Percentiles rank a stretch among this genome's conserved stretches.
Evolutionary conservation across 768 basidiomycete species (phyloP).

Genomic region (Leucocoprinus birnbaumii): DNA sequence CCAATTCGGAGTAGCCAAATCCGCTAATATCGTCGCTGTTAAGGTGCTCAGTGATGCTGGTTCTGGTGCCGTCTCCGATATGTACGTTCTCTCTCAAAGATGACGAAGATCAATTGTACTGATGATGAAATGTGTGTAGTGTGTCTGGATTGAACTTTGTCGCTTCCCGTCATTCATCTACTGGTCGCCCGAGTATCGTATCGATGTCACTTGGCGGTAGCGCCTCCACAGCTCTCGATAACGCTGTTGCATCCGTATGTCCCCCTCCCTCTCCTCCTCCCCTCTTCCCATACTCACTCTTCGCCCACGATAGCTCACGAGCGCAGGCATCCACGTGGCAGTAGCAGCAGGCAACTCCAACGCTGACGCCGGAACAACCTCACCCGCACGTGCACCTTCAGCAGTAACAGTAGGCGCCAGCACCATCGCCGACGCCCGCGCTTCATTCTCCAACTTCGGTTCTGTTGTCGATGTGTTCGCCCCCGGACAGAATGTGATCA

Average conservation of each 20-base stretch:
- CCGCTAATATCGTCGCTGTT: slow-evolving; percentile 34
- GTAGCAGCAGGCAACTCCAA: slow-evolving; percentile 30
- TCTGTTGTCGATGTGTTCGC: slow-evolving; percentile 31
- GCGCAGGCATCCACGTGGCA: slow-evolving; percentile 26
- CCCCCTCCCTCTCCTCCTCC: neutral
- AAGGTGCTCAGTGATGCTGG: slow-evolving; percentile 34
- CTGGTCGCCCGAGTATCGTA: slow-evolving; percentile 24
- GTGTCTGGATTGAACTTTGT: slow-evolving; percentile 30
- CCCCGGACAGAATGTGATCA: slow-evolving; percentile 25
- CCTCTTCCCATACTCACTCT: neutral
- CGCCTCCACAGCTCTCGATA: slow-evolving; percentile 23
- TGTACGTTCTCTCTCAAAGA: slow-evolving; percentile 13
- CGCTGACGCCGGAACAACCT: slow-evolving; percentile 22
- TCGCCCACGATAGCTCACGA: slow-evolving; percentile 19
- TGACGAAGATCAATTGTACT: neutral
- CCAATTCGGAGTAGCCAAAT: slow-evolving; percentile 24
- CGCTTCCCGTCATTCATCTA: slow-evolving; percentile 11
- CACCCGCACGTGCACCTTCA: slow-evolving; percentile 28
- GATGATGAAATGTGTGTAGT: slow-evolving; percentile 7
- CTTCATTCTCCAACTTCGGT: slow-evolving; percentile 34
- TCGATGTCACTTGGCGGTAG: slow-evolving; percentile 32
- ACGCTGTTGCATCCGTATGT: slow-evolving; percentile 24
- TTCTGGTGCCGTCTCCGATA: slow-evolving; percentile 14
- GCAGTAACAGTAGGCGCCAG: slow-evolving; percentile 34
- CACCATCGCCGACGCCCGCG: slow-evolving; percentile 26